Conservation (phyloP, 2,329 filamentous ascomycete species). For the Trichocomaceae sp. region DNA sequence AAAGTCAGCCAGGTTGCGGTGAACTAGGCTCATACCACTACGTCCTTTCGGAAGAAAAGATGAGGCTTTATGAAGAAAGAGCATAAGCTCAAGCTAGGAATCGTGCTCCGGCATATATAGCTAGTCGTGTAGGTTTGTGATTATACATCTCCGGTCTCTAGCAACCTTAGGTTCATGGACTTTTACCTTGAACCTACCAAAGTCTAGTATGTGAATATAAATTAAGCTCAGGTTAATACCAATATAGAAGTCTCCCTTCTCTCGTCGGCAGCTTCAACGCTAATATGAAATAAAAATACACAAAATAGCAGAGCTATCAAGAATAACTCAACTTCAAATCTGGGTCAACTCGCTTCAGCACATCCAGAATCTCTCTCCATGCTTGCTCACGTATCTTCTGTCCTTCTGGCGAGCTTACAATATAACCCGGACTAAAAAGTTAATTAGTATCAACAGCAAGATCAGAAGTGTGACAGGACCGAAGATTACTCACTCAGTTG, state of each 20-base stretch:
- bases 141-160: too few relatives aligned
- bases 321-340: constrained; percentile 3
- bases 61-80: too few relatives aligned
- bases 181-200: too few relatives aligned
- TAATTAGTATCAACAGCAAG: neutral
- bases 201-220: too few relatives aligned
- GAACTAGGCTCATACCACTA: constrained; percentile 11
- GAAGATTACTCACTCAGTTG: constrained; percentile 12
- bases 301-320: neutral
- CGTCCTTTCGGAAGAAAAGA: neutral
- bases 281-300: neutral
- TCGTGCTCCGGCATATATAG: too few relatives aligned
- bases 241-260: too few relatives aligned
- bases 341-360: constrained; percentile 12
- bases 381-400: constrained; percentile 8
- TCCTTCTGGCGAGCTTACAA: constrained; percentile 11
- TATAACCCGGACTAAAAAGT: neutral
- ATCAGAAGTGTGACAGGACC: neutral
- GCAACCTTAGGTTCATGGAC: too few relatives aligned
- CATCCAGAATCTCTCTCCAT: constrained; percentile 14
- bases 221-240: too few relatives aligned
- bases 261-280: neutral
- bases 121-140: too few relatives aligned
- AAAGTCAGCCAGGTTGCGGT: constrained; percentile 34
- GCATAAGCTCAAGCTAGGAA: too few relatives aligned